Evolutionary conservation across 805 yeast species (phyloP).

Genomic region (Starmerella roubikii): DNA sequence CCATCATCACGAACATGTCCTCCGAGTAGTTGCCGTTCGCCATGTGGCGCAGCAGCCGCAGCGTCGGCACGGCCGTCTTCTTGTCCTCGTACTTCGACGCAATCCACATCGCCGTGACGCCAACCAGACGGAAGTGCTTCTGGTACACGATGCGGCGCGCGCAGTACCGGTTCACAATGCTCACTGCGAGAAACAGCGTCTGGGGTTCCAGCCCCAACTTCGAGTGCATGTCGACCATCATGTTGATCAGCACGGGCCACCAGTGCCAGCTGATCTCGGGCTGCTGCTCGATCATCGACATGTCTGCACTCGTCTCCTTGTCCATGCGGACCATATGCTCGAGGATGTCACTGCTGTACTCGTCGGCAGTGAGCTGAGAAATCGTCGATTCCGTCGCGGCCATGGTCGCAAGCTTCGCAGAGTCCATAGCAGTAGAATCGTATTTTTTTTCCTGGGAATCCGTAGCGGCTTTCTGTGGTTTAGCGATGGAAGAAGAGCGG

Average conservation of each 20-base stretch:
- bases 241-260: constrained; percentile 62
- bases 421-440: no score
- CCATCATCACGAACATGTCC: constrained; percentile 55
- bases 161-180: constrained; percentile 77
- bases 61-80: constrained; percentile 59
- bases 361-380: constrained; percentile 22
- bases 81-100: constrained; percentile 68
- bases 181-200: constrained; percentile 54
- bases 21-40: constrained; percentile 53
- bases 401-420: constrained; percentile 9
- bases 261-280: constrained; percentile 65
- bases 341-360: constrained; percentile 28
- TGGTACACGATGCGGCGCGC: constrained; percentile 69
- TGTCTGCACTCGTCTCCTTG: constrained; percentile 34
- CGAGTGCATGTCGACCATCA: constrained; percentile 48
- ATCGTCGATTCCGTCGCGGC: constrained; percentile 14
- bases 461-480: no score
- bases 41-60: constrained; percentile 52
- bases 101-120: constrained; percentile 82
- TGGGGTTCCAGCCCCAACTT: constrained; percentile 52
- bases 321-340: constrained; percentile 27
- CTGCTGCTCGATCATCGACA: constrained; percentile 61
- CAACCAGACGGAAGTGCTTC: constrained; percentile 79
- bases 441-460: no score
- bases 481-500: no score